Base-by-base conservation (phyloP, 768 basidiomycete species). In the Russula virescens region DNA sequence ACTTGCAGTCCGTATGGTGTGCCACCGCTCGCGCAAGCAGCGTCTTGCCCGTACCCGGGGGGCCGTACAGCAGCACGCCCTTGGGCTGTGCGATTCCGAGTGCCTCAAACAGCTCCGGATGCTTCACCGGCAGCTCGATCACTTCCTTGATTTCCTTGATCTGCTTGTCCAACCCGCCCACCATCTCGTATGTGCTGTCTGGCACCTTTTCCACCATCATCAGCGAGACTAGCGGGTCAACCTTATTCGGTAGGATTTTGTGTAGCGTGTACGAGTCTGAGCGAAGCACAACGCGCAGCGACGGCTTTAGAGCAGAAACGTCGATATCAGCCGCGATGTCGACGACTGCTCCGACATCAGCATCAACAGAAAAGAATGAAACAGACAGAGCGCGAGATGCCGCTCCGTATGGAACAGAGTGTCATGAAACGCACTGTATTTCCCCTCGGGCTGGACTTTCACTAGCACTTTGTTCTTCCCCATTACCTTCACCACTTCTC, bases 201-300 rank as follows among this genome's bases (percentile, higher is more conserved):
- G 96, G 96, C 0, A 98, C 96, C 74, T 99, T 99, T 77, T 99
- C 96, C 13, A 98, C 96, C 95, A 98, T 98, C 97, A 98, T 98
- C 66, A 98, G 84, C 21, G 94, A 97, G 34, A 98, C 95, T 45
- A 98, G 86, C 5, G 97, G 96, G 75, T 98, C 97, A 69, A 98
- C 90, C 77, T 99, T 98, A 80, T 94, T 97, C 0, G 94, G 94
- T 0, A 98, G 79, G 69, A 98, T 91, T 75, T 92, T 94, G 82
- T 98, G 96, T 65, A 98, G 89, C 50, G 91, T 91, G 75, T 98
- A 98, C 3, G 87, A 92, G 73, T 98, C 96, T 62, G 94, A 95
- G 53, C 95, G 91, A 62, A 99, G 88, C 19, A 96, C 94, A 58
- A 99, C 89, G 59, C 96, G 94, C 43, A 94, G 83, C 7, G 89